phyloP scores from a whole-genome alignment of 2,329 filamentous ascomycete species.

The Camptophora hylomeconis region DNA sequence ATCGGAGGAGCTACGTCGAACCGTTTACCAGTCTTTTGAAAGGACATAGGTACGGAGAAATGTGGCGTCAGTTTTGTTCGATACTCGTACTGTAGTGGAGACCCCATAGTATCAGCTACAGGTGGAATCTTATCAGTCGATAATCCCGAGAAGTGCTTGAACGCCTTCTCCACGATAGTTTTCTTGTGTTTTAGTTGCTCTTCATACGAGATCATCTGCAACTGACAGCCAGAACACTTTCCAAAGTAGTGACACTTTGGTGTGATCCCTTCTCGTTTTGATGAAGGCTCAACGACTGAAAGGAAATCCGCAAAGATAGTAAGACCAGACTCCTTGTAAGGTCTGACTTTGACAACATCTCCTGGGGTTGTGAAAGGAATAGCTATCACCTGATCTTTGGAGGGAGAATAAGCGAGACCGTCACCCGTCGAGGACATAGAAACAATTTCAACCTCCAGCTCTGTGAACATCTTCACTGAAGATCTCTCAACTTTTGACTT shows the following conservation, averaged over 20 bases:
- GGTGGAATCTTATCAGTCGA: slow-evolving; percentile 60
- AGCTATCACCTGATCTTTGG: slow-evolving; percentile 44
- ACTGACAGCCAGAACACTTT: slow-evolving; percentile 82
- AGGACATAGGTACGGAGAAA: slow-evolving; percentile 76
- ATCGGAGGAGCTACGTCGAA: slow-evolving; percentile 62
- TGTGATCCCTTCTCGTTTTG: slow-evolving; percentile 61
- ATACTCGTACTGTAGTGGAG: slow-evolving; percentile 83
- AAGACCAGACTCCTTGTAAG: slow-evolving; percentile 52
- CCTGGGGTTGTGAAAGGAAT: slow-evolving; percentile 83
- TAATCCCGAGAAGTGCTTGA: slow-evolving; percentile 77
- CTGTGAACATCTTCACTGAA: slow-evolving; percentile 40
- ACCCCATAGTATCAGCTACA: slow-evolving; percentile 75
- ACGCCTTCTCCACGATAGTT: slow-evolving; percentile 80
- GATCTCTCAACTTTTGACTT: neutral
- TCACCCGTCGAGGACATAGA: slow-evolving; percentile 86
- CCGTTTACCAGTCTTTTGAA: slow-evolving; percentile 39
- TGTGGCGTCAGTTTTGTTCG: slow-evolving; percentile 95
- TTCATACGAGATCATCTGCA: slow-evolving; percentile 87
- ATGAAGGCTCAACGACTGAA: slow-evolving; percentile 59
- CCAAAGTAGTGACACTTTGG: slow-evolving; percentile 78
- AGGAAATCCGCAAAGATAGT: slow-evolving; percentile 76
- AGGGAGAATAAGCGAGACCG: slow-evolving; percentile 62
- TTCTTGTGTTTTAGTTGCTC: slow-evolving; percentile 79
- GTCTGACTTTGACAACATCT: slow-evolving; percentile 65
- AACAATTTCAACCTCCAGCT: slow-evolving; percentile 70